A percentile compares a stretch with the other conserved stretches of the same genome.
Conservation (phyloP, 257 asterid species). For the Lavandula angustifolia region DNA sequence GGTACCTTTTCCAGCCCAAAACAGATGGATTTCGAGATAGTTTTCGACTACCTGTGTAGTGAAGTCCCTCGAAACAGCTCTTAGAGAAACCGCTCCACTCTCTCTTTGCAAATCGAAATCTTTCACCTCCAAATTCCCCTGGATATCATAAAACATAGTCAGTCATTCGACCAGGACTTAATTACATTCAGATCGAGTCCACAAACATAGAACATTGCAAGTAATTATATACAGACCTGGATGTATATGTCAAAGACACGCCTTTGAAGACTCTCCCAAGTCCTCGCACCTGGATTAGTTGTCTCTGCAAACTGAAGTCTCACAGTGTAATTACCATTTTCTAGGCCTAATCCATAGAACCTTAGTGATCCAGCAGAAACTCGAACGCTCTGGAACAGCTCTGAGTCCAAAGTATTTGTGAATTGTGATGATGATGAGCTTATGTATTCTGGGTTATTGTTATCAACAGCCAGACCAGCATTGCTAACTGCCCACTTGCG, state of each 20-base stretch:
- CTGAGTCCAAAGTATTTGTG: slow-evolving; percentile 61
- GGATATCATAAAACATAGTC: slow-evolving; percentile 14
- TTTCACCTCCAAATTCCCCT: slow-evolving; percentile 53
- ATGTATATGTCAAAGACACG: slow-evolving; percentile 75
- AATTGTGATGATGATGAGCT: slow-evolving; percentile 41
- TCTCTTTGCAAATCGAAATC: slow-evolving; percentile 61
- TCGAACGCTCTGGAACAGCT: slow-evolving; percentile 62
- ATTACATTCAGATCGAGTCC: neutral
- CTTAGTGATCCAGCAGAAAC: slow-evolving; percentile 80
- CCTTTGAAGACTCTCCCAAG: slow-evolving; percentile 68
- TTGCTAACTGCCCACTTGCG: slow-evolving; percentile 82
- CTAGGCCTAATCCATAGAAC: slow-evolving; percentile 78
- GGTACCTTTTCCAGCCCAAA: slow-evolving; percentile 90
- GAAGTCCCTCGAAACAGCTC: slow-evolving; percentile 46
- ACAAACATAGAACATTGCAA: neutral
- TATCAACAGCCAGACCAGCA: slow-evolving; percentile 53
- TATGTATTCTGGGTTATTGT: slow-evolving; percentile 33
- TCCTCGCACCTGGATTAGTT: slow-evolving; percentile 36
- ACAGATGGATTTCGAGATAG: slow-evolving; percentile 70
- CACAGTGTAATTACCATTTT: slow-evolving; percentile 79
- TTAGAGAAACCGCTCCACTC: slow-evolving; percentile 46
- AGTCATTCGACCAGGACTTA: neutral
- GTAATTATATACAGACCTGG: slow-evolving; percentile 57
- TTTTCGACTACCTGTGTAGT: slow-evolving; percentile 54
- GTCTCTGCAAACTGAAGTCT: slow-evolving; percentile 70